Conservation (phyloP, 345 rosid species). For the Anacardium occidentale region DNA sequence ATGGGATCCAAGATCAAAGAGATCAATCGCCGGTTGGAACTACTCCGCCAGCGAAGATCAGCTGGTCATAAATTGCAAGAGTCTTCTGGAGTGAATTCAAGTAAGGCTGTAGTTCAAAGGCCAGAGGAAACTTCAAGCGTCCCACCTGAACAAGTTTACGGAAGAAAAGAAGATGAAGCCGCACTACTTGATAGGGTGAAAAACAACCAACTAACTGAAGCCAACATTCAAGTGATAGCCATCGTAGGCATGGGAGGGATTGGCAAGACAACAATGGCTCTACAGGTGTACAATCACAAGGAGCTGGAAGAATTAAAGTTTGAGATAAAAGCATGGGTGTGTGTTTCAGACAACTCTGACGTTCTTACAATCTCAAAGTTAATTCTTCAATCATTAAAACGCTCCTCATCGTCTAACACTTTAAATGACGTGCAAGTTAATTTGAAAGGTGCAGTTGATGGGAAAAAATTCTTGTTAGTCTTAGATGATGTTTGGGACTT, state of each 20-base stretch:
- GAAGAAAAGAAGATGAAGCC: not conserved
- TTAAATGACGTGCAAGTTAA: not conserved
- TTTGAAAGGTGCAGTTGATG: not conserved
- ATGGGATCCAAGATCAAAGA: not conserved
- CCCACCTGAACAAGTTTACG: not conserved
- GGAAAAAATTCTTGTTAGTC: not conserved
- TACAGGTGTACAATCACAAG: not conserved
- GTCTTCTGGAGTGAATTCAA: not conserved
- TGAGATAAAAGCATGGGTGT: conserved; percentile 2
- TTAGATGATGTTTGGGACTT: not conserved
- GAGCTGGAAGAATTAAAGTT: not conserved
- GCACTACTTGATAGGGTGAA: not conserved
- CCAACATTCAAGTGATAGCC: not conserved
- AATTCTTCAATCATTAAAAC: not conserved
- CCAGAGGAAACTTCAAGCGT: not conserved
- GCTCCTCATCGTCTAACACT: not conserved
- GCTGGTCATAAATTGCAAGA: not conserved
- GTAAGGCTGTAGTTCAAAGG: not conserved
- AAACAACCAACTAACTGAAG: too few relatives aligned
- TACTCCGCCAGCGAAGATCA: not conserved
- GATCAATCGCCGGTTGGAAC: not conserved
- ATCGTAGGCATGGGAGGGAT: not conserved
- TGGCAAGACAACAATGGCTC: not conserved
- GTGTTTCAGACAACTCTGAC: not conserved
- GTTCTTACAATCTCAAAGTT: not conserved